phyloP scores from a whole-genome alignment of 208 protist species.

The Entamoeba nuttalli region DNA sequence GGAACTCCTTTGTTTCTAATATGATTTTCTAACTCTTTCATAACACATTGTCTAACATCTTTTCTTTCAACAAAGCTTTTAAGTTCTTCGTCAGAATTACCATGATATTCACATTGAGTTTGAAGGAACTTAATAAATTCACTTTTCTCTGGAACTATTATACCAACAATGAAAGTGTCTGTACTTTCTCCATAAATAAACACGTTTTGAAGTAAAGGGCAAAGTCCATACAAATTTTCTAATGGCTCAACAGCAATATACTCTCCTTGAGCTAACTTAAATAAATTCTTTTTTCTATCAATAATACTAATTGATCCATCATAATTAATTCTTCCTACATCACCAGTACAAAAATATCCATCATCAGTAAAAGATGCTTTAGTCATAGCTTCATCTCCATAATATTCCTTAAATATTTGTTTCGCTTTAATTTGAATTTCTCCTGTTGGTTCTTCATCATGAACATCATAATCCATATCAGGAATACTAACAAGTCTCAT shows the following conservation, averaged over 20 bases:
- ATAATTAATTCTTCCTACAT: constrained; percentile 5
- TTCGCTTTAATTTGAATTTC: neutral
- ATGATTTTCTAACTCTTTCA: neutral
- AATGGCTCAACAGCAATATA: constrained; percentile 5
- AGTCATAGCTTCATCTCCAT: neutral
- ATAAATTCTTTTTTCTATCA: neutral
- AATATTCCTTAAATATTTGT: constrained; percentile 18
- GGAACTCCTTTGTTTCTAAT: neutral
- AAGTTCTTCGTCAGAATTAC: neutral
- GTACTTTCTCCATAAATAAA: neutral
- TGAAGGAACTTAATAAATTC: neutral
- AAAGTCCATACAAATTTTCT: neutral
- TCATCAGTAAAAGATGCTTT: neutral
- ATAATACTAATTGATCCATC: neutral
- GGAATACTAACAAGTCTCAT: neutral
- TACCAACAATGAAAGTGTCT: neutral
- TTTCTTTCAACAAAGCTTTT: neutral
- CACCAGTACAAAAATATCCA: constrained; percentile 17
- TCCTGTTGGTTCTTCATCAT: neutral
- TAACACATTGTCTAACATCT: neutral
- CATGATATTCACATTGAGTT: neutral
- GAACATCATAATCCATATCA: neutral
- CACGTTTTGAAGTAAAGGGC: neutral
- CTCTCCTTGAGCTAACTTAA: constrained; percentile 17
- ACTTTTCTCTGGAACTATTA: neutral